Evolutionary conservation across 2,329 filamentous ascomycete species (phyloP).

Genomic region (Hymenoscyphus occultus): DNA sequence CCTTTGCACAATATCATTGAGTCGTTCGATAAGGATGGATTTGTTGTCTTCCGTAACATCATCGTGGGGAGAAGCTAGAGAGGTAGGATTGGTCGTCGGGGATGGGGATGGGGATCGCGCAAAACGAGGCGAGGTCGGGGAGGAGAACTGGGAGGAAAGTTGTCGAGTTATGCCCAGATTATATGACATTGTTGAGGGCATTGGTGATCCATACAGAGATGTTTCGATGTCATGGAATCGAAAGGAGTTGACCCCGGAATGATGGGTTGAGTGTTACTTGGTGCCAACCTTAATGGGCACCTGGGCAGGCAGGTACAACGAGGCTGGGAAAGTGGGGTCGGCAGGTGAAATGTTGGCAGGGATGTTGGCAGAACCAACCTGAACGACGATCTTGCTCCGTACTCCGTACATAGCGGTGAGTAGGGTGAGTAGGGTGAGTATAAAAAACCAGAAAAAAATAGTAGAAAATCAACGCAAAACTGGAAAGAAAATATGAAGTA

Average conservation of each 20-base stretch:
- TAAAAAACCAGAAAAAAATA: no score
- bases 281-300: no score
- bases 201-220: background rate
- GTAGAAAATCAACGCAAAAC: no score
- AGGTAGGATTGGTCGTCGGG: slow-evolving; percentile 8
- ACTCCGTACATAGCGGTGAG: background rate
- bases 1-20: slow-evolving; percentile 36
- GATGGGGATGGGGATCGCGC: slow-evolving; percentile 13
- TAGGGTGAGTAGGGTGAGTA: background rate
- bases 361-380: slow-evolving; percentile 7
- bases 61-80: slow-evolving; percentile 1
- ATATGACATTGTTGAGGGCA: slow-evolving; percentile 25
- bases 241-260: background rate
- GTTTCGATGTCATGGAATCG: background rate
- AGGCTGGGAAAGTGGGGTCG: slow-evolving; percentile 12
- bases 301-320: background rate
- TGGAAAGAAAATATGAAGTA: no score
- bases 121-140: slow-evolving; percentile 20
- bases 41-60: slow-evolving; percentile 33
- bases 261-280: background rate
- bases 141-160: slow-evolving; percentile 30
- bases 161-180: slow-evolving; percentile 30
- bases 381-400: background rate
- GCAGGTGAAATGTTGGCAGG: background rate
- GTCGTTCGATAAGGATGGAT: slow-evolving; percentile 35